Conservation (phyloP, 2,329 filamentous ascomycete species). For the Scedosporium minutisporum region DNA sequence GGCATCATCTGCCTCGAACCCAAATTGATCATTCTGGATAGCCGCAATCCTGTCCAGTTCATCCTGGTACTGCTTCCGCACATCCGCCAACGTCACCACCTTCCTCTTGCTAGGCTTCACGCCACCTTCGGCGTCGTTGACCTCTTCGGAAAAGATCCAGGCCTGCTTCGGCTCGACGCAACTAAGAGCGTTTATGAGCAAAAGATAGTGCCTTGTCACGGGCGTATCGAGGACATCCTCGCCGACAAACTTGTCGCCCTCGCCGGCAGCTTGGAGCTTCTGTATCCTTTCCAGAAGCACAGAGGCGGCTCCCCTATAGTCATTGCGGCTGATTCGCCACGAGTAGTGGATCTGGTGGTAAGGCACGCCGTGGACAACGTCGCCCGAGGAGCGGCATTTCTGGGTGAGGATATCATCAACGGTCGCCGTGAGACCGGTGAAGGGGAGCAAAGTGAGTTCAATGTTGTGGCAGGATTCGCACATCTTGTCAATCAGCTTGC, state of each 20-base stretch:
- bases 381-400: conserved; percentile 59
- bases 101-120: conserved; percentile 45
- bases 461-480: conserved; percentile 56
- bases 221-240: conserved; percentile 52
- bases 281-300: conserved; percentile 54
- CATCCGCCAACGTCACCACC: conserved; percentile 75
- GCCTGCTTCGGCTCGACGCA: conserved; percentile 73
- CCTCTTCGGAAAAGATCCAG: conserved; percentile 59
- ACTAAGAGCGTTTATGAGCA: conserved; percentile 84
- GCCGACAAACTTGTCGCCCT: conserved; percentile 45
- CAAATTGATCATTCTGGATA: conserved; percentile 83
- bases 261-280: conserved; percentile 48
- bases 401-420: conserved; percentile 71
- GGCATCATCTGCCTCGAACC: conserved; percentile 49
- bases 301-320: conserved; percentile 72
- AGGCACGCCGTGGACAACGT: conserved; percentile 55
- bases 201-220: conserved; percentile 69
- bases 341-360: conserved; percentile 88
- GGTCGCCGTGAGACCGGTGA: conserved; percentile 64
- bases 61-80: conserved; percentile 79
- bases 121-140: conserved; percentile 10
- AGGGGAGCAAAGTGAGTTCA: conserved; percentile 66
- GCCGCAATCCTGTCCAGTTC: conserved; percentile 83
- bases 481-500: conserved; percentile 60
- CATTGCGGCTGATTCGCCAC: conserved; percentile 73